These are phyloP conservation scores for Blumeria graminis DNA, from an alignment of 2,329 filamentous ascomycete species.

Conservation along the genomic window DNA sequence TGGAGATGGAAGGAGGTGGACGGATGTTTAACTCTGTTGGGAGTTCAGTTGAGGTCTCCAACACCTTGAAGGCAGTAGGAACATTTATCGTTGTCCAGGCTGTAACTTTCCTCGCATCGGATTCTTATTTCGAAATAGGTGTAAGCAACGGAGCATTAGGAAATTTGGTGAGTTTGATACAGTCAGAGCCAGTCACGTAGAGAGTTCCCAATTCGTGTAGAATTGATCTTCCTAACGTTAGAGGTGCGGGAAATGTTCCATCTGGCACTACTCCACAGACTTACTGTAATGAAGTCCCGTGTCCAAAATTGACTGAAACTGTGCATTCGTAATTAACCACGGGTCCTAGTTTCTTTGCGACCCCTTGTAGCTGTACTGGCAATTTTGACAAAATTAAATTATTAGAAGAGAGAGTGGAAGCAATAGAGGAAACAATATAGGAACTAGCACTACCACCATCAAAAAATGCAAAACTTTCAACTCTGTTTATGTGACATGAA, in stretches of 20 bases:
- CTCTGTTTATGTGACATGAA: not conserved
- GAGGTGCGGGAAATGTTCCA: not conserved
- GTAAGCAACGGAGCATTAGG: not conserved
- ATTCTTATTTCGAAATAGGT: not conserved
- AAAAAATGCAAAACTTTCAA: not conserved
- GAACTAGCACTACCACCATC: not conserved
- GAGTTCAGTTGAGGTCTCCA: too few relatives aligned
- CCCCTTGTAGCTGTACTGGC: not conserved
- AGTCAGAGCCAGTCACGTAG: not conserved
- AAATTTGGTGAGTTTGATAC: too few relatives aligned
- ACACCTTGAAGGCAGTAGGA: too few relatives aligned
- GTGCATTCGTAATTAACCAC: not conserved
- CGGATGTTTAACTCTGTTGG: too few relatives aligned
- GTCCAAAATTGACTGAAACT: too few relatives aligned
- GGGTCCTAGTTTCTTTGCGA: too few relatives aligned
- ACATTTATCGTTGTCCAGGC: too few relatives aligned
- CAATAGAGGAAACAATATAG: not conserved
- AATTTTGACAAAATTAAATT: not conserved
- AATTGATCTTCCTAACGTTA: not conserved
- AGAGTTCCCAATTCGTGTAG: not conserved
- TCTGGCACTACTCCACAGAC: not conserved
- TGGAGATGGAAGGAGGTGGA: too few relatives aligned
- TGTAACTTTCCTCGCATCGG: too few relatives aligned
- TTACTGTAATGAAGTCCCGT: too few relatives aligned
- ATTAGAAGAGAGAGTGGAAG: not conserved